Evolutionary conservation across 768 basidiomycete species (phyloP), one percentile per base, ranked within the genome.

Genomic region (Neoboletus magnificus): DNA sequence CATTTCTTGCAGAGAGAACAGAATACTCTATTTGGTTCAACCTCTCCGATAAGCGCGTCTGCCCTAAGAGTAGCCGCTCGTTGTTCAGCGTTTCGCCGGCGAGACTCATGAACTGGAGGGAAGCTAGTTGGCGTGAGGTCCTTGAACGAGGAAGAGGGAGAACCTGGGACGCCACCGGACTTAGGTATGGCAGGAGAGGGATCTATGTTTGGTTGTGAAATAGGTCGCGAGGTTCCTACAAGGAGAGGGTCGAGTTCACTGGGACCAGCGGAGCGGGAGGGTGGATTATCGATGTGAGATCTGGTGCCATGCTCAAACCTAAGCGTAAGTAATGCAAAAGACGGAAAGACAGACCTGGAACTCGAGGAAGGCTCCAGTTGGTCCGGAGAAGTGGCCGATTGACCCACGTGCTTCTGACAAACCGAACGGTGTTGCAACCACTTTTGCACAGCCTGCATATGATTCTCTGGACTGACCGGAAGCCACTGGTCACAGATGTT

Each of bases 1-100:
- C 89, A 91, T 70, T 91, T 90, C 63, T 80, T 76, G 66, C 90
- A 92, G 1, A 91, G 69, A 3, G 77, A 75, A 65, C 89, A 92
- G 61, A 90, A 89, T 0, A 91, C 87, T 29, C 84, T 70, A 61
- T 85, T 86, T 0, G 87, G 84, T 63, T 91, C 88, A 33, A 91
- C 89, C 52, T 82, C 78, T 20, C 78, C 79, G 50, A 90, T 80
- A 8, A 89, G 75, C 0, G 72, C 64, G 68, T 92, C 90, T 2
- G 83, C 80, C 7, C 84, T 77, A 35, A 92, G 77, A 2, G 82
- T 82, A 11, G 86, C 86, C 0, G 85, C 87, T 30, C 89, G 83
- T 69, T 91, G 87, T 63, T 91, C 89, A 20, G 89, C 88, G 61
- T 88, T 90, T 53, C 86, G 80, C 27, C 87, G 74, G 23, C 88